These are phyloP conservation scores for Fusarium tuaranense DNA, from an alignment of 2,329 filamentous ascomycete genomes.

Conservation along the genomic window DNA sequence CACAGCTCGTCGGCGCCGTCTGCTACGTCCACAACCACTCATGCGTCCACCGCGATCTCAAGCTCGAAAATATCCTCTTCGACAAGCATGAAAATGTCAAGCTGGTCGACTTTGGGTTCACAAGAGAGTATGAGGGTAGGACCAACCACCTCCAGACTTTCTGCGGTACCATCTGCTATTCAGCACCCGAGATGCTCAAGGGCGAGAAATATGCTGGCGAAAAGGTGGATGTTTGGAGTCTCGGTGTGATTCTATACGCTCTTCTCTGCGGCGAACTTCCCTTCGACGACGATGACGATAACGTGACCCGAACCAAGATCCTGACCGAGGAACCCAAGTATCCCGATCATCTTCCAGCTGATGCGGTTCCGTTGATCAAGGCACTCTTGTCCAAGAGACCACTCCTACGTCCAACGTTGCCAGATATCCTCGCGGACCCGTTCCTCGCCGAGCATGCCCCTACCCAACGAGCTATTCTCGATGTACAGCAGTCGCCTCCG, in stretches of 20 bases:
- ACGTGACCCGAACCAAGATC: conserved; percentile 85
- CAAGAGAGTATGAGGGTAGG: conserved; percentile 95
- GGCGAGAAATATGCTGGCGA: conserved; percentile 98
- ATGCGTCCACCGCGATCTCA: conserved; percentile 96
- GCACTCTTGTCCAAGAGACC: conserved; percentile 91
- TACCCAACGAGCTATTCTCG: conserved; percentile 89
- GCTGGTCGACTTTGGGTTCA: conserved; percentile 97
- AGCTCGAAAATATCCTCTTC: conserved; percentile 89
- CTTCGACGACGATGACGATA: conserved; percentile 96
- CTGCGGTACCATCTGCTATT: conserved; percentile 97
- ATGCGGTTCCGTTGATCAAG: conserved; percentile 82
- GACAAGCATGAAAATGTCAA: conserved; percentile 99
- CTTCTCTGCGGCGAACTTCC: conserved; percentile 87
- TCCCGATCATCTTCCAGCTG: conserved; percentile 81
- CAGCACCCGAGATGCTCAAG: conserved; percentile 97
- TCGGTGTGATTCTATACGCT: conserved; percentile 87
- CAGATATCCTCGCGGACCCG: conserved; percentile 87
- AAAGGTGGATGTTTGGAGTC: conserved; percentile 96
- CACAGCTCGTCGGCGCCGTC: conserved; percentile 94
- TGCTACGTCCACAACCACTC: conserved; percentile 94
- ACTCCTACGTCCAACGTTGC: conserved; percentile 81
- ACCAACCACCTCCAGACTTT: conserved; percentile 96
- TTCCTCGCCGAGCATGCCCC: conserved; percentile 90
- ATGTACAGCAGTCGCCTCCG: conserved; percentile 81
- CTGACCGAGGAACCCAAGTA: conserved; percentile 87